Base-by-base conservation (phyloP, 2,329 filamentous ascomycete species). In the Orbilia brochopaga region DNA sequence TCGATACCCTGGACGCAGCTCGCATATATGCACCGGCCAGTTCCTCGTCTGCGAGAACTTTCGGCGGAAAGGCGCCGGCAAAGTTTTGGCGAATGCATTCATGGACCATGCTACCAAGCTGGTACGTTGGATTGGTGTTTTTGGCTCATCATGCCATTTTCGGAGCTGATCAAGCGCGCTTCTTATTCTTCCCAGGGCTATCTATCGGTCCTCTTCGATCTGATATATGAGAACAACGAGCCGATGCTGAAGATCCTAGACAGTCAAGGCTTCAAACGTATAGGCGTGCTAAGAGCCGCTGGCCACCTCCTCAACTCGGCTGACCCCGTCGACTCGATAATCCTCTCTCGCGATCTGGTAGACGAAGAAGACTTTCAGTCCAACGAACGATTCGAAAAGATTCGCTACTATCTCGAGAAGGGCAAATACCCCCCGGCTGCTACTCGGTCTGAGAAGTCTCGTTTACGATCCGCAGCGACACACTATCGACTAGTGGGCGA, bases 371-470 rank as follows among this genome's bases (percentile, higher is more conserved):
- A 88, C 74, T 86, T 85, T 57, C 83, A 86, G 11, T 86, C 85
- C 8, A 92, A 97, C 83, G 92, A 97, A 82, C 90, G 94, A 76
- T 97, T 97, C 83, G 93, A 97, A 83, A 97, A 97, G 84, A 97
- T 97, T 79, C 90, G 92, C 78, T 97, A 90, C 83, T 97, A 97
- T 81, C 87, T 97, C 78, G 95, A 96, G 81, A 91, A 92, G 79
- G 89, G 89, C 78, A 91, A 92, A 80, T 97, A 99, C 80, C 94
- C 94, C 69, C 88, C 89, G 77, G 93, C 92, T 74, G 92, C 93
- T 78, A 92, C 97, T 83, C 87, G 93, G 69, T 92, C 92, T 65
- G 94, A 97, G 81, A 97, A 97, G 85, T 93, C 89, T 81, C 90
- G 93, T 76, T 86, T 99, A 64, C 87, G 94, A 76, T 96, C 90